These are phyloP conservation scores for Dendrothele bispora DNA, from an alignment of 768 basidiomycete species.

Conservation along the genomic window DNA sequence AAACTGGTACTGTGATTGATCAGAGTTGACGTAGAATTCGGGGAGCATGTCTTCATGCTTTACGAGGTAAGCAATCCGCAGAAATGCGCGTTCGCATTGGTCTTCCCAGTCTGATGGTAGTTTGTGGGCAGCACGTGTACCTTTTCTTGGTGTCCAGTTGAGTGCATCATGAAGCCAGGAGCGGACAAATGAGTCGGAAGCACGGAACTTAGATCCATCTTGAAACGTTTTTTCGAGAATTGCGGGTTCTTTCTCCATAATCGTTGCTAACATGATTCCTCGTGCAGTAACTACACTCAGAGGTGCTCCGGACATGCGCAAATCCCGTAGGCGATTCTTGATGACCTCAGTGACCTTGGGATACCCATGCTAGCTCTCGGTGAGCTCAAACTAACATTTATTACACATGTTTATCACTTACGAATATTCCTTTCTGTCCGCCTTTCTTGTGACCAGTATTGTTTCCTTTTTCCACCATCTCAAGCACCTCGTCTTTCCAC, in stretches of 20 bases:
- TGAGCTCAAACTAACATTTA: too few species aligned
- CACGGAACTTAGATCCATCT: constrained; percentile 12
- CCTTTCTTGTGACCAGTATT: too few species aligned
- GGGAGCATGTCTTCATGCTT: constrained; percentile 9
- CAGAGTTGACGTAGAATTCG: constrained; percentile 16
- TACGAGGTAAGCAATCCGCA: constrained; percentile 9
- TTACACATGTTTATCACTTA: too few species aligned
- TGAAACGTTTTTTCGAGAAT: constrained; percentile 14
- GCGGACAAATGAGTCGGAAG: constrained; percentile 14
- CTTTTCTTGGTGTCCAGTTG: background rate
- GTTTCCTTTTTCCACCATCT: too few species aligned
- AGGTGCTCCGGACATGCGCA: background rate
- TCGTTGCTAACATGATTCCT: constrained; percentile 17
- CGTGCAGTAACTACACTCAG: constrained; percentile 13
- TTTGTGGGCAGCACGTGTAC: constrained; percentile 27
- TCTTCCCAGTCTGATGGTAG: constrained; percentile 16
- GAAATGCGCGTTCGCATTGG: constrained; percentile 1
- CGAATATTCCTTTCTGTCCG: too few species aligned
- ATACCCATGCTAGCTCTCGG: too few species aligned
- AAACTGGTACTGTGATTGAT: constrained; percentile 21
- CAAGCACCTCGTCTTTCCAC: too few species aligned
- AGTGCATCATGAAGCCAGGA: constrained; percentile 14
- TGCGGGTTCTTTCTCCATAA: constrained; percentile 13
- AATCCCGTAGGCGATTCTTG: background rate
- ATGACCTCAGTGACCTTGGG: background rate